Conservation (phyloP, 2,329 filamentous ascomycete genomes). For the Fusarium penzigii region DNA sequence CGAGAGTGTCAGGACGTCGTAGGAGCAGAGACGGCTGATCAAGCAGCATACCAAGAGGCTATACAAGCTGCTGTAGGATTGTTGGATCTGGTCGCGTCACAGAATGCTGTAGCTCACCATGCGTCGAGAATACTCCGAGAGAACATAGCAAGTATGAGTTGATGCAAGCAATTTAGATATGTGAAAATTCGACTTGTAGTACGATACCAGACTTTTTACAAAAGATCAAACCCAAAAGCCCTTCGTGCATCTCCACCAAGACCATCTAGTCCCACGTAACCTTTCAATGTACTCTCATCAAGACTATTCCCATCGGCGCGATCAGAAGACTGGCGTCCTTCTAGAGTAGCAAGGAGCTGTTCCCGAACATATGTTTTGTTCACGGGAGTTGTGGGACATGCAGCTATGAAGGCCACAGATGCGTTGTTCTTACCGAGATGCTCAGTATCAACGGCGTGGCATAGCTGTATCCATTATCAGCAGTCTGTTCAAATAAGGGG, state of each 20-base stretch:
- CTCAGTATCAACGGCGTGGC: slow-evolving; percentile 42
- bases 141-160: no score
- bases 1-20: slow-evolving; percentile 3
- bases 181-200: background rate
- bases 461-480: slow-evolving; percentile 24
- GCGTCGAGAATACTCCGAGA: slow-evolving; percentile 3
- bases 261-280: slow-evolving; percentile 11
- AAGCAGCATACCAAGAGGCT: background rate
- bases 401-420: slow-evolving; percentile 38
- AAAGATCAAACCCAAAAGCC: slow-evolving; percentile 12
- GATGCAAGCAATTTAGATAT: no score
- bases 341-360: slow-evolving; percentile 13
- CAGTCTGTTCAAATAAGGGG: background rate
- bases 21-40: background rate
- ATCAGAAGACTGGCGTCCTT: slow-evolving; percentile 8
- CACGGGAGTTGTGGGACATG: slow-evolving; percentile 35
- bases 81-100: slow-evolving; percentile 6
- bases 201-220: background rate
- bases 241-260: slow-evolving; percentile 6
- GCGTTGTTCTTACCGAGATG: slow-evolving; percentile 35
- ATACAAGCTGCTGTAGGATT: slow-evolving; percentile 3
- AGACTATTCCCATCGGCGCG: slow-evolving; percentile 5
- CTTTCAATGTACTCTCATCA: slow-evolving; percentile 11
- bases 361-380: slow-evolving; percentile 25
- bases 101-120: slow-evolving; percentile 4